Evolutionary conservation across 176 grass and related monocot genomes (phyloP).

Genomic region (Poa pratensis): DNA sequence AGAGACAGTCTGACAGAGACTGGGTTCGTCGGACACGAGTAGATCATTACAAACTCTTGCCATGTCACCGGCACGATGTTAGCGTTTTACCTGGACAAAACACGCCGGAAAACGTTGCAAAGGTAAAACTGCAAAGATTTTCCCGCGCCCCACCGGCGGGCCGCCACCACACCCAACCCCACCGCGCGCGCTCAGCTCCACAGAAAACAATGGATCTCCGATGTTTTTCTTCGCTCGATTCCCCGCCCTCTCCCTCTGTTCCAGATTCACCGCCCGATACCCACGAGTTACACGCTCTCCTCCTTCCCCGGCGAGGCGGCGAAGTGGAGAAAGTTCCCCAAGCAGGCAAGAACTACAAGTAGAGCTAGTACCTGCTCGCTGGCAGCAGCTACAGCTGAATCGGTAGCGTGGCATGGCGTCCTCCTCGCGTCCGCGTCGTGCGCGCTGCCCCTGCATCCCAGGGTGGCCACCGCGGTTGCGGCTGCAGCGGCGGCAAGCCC

Average conservation of each 20-base stretch:
- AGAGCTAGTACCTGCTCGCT: neutral
- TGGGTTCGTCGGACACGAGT: neutral
- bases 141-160: neutral
- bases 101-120: neutral
- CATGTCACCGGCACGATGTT: neutral
- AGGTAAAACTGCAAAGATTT: neutral
- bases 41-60: neutral
- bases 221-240: slow-evolving; percentile 1
- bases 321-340: neutral
- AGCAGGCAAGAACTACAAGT: neutral
- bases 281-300: slow-evolving; percentile 30
- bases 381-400: neutral
- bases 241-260: neutral
- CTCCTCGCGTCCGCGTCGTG: slow-evolving; percentile 46
- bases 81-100: slow-evolving; percentile 9
- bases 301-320: neutral
- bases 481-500: neutral
- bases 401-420: slow-evolving; percentile 37
- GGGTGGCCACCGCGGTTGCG: neutral
- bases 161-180: slow-evolving; percentile 41
- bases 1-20: neutral
- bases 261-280: neutral
- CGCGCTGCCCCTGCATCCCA: slow-evolving; percentile 39
- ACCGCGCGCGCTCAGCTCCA: slow-evolving; percentile 24
- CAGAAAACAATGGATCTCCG: slow-evolving; percentile 43